phyloP scores from a whole-genome alignment of 768 basidiomycete genomes.

The Boletellus sp. region DNA sequence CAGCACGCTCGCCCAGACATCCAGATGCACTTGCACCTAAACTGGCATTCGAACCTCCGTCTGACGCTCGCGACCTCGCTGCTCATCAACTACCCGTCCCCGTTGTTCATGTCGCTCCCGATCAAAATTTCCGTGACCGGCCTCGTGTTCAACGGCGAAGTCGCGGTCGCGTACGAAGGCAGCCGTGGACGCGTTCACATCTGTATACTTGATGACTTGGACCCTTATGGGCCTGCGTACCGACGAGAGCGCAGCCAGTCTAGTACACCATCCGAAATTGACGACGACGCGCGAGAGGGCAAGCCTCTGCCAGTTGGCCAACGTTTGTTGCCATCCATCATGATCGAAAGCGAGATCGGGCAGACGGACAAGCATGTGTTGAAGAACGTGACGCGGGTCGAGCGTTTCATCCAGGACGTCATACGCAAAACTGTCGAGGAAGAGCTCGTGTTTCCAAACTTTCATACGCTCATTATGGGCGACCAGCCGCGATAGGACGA shows the following conservation, averaged over 20 bases:
- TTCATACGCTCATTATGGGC: conserved; percentile 70
- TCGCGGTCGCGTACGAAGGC: conserved; percentile 91
- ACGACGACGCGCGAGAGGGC: conserved; percentile 54
- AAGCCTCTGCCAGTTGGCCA: conserved; percentile 80
- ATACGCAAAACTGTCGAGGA: conserved; percentile 94
- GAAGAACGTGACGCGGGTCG: conserved; percentile 93
- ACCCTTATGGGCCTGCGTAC: conserved; percentile 75
- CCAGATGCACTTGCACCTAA: conserved; percentile 82
- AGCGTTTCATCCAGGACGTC: conserved; percentile 93
- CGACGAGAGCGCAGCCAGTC: conserved; percentile 46
- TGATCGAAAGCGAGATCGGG: conserved; percentile 96
- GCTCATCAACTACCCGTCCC: conserved; percentile 95
- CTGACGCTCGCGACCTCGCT: conserved; percentile 89
- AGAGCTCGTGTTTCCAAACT: conserved; percentile 95
- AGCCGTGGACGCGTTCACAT: conserved; percentile 77
- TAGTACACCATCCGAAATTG: conserved; percentile 57
- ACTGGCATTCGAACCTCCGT: conserved; percentile 85
- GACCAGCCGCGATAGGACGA: conserved; percentile 27
- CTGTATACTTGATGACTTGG: conserved; percentile 83
- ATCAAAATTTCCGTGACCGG: conserved; percentile 92
- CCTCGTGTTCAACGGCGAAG: conserved; percentile 79
- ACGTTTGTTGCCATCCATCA: conserved; percentile 78
- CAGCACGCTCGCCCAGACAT: conserved; percentile 53
- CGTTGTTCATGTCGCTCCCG: conserved; percentile 94
- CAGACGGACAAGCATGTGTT: conserved; percentile 93